Base-by-base conservation (phyloP, 352 stramenopile genomes). In the Phytophthora multivora region DNA sequence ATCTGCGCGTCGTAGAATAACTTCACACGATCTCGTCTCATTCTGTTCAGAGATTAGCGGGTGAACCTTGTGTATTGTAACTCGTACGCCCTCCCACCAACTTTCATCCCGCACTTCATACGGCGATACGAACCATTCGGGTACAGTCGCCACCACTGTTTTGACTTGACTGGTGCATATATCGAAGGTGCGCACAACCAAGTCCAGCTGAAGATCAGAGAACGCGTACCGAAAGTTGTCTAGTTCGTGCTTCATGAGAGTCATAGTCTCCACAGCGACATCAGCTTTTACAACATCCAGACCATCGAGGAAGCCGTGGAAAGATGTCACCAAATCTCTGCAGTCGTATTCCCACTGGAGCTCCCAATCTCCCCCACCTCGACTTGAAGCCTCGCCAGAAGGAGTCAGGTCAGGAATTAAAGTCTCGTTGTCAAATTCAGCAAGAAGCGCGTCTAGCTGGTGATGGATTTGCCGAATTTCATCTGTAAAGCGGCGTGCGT, bases 11-110 rank as follows among this genome's bases (percentile, higher is more conserved):
- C 57, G 36, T 26, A 64, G 28, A 28, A 71, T 43, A 49, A 43
- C 11, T 66, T 66, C 63, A 43, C 56, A 54, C 39, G 33, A 25
- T 12, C 30, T 53, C 30, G 4, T 12, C 16, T 23, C 48, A 45
- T 25, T 41, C 15, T 47, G 23, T 35, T 16, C 18, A n/a, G 33
- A 16, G 13, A 13, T 19, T 8, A 38, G 3, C 5, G 52, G 10
- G 1, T 6, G 16, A 21, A 49, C 25, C 1, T 51, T 49, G 21
- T 63, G 56, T 2, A 69, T 39, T 4, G n/a, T 53, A 33, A 75
- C 62, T 5, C 43, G 62, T 13, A 75, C 67, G 13, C 67, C 67
- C 60, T 68, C 62, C 67, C 67, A 75, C 67, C 67, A 75, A 15
- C 56, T 59, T 18, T 49, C 56, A 16, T 62, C 67, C 12, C 67